Conservation (phyloP, 2,329 filamentous ascomycete genomes). For the Tolypocladium ophioglossoides region DNA sequence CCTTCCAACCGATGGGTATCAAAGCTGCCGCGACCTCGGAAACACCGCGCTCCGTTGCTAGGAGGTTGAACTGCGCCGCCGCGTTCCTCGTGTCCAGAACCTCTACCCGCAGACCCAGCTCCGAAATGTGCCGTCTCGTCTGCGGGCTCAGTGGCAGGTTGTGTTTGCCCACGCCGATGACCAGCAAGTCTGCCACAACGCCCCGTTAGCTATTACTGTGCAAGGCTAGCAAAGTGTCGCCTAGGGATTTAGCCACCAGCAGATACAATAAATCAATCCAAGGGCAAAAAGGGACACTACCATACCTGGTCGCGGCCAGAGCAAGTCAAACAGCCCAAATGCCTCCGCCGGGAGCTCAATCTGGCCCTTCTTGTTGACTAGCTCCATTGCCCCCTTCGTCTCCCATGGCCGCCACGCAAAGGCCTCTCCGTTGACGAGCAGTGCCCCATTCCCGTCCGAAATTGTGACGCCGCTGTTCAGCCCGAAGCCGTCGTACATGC, state of each 20-base stretch:
- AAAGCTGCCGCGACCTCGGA: conserved; percentile 77
- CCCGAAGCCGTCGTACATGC: conserved; percentile 73
- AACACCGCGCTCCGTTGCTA: conserved; percentile 88
- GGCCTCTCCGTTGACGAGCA: conserved; percentile 78
- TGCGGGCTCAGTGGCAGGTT: conserved; percentile 68
- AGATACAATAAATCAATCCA: not conserved
- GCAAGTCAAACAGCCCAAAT: conserved; percentile 64
- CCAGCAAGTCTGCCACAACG: conserved; percentile 57
- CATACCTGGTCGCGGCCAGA: conserved; percentile 85
- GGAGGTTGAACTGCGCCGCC: conserved; percentile 84
- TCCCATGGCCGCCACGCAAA: conserved; percentile 85
- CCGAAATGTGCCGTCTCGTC: conserved; percentile 61
- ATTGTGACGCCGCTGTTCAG: conserved; percentile 73
- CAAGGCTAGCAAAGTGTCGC: not conserved
- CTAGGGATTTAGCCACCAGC: not conserved
- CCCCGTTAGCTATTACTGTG: not conserved
- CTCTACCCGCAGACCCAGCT: conserved; percentile 76
- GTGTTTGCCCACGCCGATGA: conserved; percentile 72
- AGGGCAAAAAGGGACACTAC: conserved; percentile 6
- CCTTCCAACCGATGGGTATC: conserved; percentile 76
- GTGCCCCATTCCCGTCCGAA: conserved; percentile 55
- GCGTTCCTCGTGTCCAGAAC: conserved; percentile 89
- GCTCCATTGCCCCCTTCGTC: conserved; percentile 28
- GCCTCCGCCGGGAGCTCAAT: conserved; percentile 62
- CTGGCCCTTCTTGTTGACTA: conserved; percentile 70